Percentiles rank a stretch among this genome's conserved stretches.
Conservation (phyloP, 352 stramenopile species). For the Thraustochytrium sp. region DNA sequence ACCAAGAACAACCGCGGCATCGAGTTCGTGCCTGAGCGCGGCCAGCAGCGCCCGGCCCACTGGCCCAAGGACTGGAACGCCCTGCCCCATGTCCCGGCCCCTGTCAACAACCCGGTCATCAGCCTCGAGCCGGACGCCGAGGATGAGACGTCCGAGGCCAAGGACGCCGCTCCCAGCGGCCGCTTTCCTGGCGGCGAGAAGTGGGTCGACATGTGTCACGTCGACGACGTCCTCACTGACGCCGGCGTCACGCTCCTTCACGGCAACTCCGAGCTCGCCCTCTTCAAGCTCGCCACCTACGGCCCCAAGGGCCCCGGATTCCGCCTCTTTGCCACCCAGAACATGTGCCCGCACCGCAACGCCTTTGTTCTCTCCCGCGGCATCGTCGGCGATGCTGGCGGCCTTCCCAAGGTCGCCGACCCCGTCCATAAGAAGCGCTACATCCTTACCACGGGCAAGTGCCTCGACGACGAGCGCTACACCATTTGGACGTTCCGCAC, state of each 20-base stretch:
- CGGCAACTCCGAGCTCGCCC: constrained; percentile 75
- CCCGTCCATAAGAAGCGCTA: constrained; percentile 86
- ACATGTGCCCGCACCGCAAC: constrained; percentile 85
- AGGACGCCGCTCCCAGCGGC: background rate
- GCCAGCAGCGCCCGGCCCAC: constrained; percentile 58
- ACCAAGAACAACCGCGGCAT: constrained; percentile 68
- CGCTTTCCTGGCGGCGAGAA: constrained; percentile 61
- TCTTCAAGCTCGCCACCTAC: constrained; percentile 76
- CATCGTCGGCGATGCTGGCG: constrained; percentile 71
- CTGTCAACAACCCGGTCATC: constrained; percentile 55
- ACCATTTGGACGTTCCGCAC: constrained; percentile 74
- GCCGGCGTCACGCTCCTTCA: constrained; percentile 76
- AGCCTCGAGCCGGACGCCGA: constrained; percentile 39
- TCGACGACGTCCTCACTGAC: constrained; percentile 67
- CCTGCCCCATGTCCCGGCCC: constrained; percentile 57
- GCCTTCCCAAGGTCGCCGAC: constrained; percentile 75
- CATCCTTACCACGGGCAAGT: constrained; percentile 64
- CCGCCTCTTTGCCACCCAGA: constrained; percentile 85
- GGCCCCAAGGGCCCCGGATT: constrained; percentile 72
- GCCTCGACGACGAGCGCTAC: constrained; percentile 62
- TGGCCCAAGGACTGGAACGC: constrained; percentile 60
- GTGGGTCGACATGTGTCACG: constrained; percentile 70
- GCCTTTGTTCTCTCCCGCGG: constrained; percentile 83
- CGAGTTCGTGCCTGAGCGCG: constrained; percentile 70
- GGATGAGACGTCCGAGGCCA: constrained; percentile 38